Evolutionary conservation across 164 flowering plant species (phyloP).

Genomic region (Dillenia suffruticosa): DNA sequence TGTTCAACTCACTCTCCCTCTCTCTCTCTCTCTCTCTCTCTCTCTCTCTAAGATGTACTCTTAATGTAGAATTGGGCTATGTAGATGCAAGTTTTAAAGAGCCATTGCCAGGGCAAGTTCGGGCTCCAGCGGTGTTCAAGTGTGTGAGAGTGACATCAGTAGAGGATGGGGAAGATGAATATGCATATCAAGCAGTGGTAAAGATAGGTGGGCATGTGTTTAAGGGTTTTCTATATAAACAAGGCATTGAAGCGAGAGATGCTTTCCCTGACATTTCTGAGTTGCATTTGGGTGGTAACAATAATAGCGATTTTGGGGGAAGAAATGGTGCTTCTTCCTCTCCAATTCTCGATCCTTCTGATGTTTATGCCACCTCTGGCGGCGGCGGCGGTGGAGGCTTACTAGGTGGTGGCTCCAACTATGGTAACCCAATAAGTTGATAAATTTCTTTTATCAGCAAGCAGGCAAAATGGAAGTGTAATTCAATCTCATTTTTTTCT

Average conservation of each 20-base stretch:
- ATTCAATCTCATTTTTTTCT: constrained; percentile 4
- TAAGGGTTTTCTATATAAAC: constrained; percentile 83
- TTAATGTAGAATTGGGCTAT: background rate
- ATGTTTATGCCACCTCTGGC: constrained; percentile 43
- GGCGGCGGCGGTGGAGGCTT: constrained; percentile 52
- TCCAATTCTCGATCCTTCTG: constrained; percentile 51
- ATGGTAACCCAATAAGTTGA: constrained; percentile 65
- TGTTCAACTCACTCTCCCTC: background rate
- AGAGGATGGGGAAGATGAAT: constrained; percentile 88
- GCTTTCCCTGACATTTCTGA: constrained; percentile 75
- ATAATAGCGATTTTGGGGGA: constrained; percentile 24
- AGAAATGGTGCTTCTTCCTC: constrained; percentile 40
- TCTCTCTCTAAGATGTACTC: background rate
- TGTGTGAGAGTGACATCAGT: constrained; percentile 85
- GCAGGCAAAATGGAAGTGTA: background rate
- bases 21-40: background rate
- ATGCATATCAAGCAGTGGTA: constrained; percentile 86
- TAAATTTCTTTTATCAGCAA: no score
- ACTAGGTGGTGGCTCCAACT: constrained; percentile 51
- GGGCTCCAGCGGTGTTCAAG: constrained; percentile 85
- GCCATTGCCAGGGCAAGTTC: constrained; percentile 70
- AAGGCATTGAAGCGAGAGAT: constrained; percentile 59
- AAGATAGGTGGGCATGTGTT: constrained; percentile 90
- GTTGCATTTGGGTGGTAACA: constrained; percentile 71
- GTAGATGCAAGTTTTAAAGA: constrained; percentile 74